Evolutionary conservation across 192 early-diverging fungal species (phyloP), one percentile per base, ranked within the genome.

Genomic region (Geranomyces michiganensis): DNA sequence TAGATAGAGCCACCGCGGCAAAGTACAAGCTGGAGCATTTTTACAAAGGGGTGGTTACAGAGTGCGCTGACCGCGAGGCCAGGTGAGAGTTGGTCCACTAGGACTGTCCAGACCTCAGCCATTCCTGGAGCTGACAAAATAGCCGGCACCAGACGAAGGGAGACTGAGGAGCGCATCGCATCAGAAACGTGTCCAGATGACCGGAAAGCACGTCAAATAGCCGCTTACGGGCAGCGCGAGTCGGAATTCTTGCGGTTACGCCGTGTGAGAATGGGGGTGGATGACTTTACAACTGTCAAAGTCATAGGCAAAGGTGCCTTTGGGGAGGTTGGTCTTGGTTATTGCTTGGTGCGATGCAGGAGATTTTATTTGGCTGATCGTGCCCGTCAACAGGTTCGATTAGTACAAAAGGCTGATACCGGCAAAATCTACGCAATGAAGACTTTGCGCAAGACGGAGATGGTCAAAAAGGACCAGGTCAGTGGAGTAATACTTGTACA

Each of bases 361-460:
- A 43, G 36, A 62, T 21, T 33, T 26, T 45, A 3, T 48, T 56
- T n/a, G 6, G 31, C 36, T 41, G 36, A 41, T 41, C 10, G 36
- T 41, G 36, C 36, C 36, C 14, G 15, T 51, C 67, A 24, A 19
- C 71, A 90, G 87, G 96, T 99, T 43, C 87, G 98, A 44, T 76
- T 99, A 45, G 96, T 96, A 17, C 98, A 99, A 77, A 97, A 97
- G 76, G 73, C 84, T 21, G 96, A 98, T 73, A 96, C 92, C 13
- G 98, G 96, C 26, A 98, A 98, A 78, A 94, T 99, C 48, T 98
- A 93, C 82, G 96, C 96, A 45, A 96, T 99, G 93, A 99, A 99
- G 79, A 94, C 94, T 12, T 79, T 99, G 48, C 84, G 92, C 46
- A 99, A 99, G 72, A 91, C 88, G 13, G 98, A 97, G 51, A 99